phyloP scores from a whole-genome alignment of 352 stramenopile genomes.

The Phytopythium chamaehyphon region DNA sequence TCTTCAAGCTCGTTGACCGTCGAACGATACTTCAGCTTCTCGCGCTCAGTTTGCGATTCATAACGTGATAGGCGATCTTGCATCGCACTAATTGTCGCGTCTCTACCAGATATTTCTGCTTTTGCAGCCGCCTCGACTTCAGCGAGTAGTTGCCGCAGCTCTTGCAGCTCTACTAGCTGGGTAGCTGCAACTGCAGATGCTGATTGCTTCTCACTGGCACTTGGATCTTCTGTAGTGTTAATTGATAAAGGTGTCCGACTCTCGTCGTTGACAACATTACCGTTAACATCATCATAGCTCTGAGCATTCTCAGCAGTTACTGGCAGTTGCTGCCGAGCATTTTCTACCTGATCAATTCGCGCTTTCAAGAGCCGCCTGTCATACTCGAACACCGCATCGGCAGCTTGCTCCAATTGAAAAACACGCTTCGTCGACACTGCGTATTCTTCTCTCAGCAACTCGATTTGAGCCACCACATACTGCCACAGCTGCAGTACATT shows the following conservation, averaged over 20 bases:
- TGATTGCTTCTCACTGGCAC: neutral
- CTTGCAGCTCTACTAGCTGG: conserved; percentile 30
- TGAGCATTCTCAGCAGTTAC: conserved; percentile 3
- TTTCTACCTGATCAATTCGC: conserved; percentile 24
- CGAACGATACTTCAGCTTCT: conserved; percentile 31
- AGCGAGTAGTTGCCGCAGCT: conserved; percentile 24
- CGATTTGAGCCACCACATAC: neutral
- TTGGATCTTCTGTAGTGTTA: conserved; percentile 8
- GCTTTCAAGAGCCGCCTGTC: conserved; percentile 26
- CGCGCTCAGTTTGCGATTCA: conserved; percentile 17
- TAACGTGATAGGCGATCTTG: conserved; percentile 22
- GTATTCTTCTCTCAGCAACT: conserved; percentile 14
- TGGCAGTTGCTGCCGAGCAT: conserved; percentile 12
- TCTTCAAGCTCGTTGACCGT: conserved; percentile 46
- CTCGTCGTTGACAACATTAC: conserved; percentile 6
- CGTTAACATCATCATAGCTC: conserved; percentile 3
- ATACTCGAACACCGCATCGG: conserved; percentile 18
- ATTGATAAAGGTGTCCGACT: conserved; percentile 3
- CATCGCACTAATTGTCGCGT: conserved; percentile 19
- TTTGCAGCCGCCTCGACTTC: conserved; percentile 30
- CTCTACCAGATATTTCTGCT: conserved; percentile 20
- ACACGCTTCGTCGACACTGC: conserved; percentile 11
- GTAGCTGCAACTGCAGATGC: conserved; percentile 12
- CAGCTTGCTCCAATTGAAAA: conserved; percentile 23
- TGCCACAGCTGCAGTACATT: neutral